Evolutionary conservation across 73 alveolate genomes (phyloP), one percentile per base, ranked within the genome.

Genomic region (Paramecium sexaurelia): DNA sequence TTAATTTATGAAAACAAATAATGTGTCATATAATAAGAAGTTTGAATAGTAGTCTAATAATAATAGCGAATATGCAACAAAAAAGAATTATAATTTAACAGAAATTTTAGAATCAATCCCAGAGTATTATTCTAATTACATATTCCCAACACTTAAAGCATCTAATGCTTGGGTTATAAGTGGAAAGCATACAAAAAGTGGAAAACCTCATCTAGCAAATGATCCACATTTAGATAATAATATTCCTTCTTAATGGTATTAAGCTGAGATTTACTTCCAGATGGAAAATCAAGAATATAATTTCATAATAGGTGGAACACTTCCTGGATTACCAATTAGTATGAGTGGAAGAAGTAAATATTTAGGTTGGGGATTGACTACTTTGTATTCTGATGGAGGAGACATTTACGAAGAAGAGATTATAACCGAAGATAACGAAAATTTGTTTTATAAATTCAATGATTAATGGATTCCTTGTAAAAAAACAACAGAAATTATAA

Each of bases 211-310:
- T 15, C 92, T 96, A 55, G 95, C 97, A n/a, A 96, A 96, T 89
- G 99, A 97, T 91, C 99, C 99, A 41, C 99, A 97, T 95, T 90
- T 97, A 75, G 95, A 92, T 43, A 94, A 94, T 51, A 24, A 88
- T n/a, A 93, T 97, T 29, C 99, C 99, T 19, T 85, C 96, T 69
- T 96, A 92, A 57, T 94, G 97, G 96, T 96, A 95, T 92, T 84
- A 94, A 69, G 92, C 92, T 24, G 98, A 95, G 82, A 43, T 97
- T 10, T 68, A 91, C 75, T 92, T 55, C 36, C 47, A 61, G 43
- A 95, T 94, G 43, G 87, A 75, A 36, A 66, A 57, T 55, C 55
- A 71, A 36, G 85, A 83, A 33, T 35, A 27, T 82, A 67, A 93
- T 66, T 93, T 43, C 26, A 36, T 91, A 11, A 56, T 94, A 51